phyloP scores from a whole-genome alignment of 352 stramenopile species.

The Phytophthora megakarya region DNA sequence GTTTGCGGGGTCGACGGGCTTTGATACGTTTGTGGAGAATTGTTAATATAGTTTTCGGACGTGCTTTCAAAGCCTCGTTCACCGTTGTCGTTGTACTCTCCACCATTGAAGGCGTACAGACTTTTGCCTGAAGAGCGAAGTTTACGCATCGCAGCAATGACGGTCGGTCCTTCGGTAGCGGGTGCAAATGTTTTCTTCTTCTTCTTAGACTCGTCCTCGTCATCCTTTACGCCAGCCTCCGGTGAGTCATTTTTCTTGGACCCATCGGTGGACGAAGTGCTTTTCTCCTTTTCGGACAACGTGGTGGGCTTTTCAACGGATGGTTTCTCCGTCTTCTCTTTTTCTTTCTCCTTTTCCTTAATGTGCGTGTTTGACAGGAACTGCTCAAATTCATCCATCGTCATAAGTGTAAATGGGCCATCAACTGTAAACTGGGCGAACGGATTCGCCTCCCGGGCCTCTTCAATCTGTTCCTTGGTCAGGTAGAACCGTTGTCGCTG shows the following conservation, averaged over 20 bases:
- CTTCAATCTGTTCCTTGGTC: slow-evolving; percentile 44
- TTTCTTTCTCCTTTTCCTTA: slow-evolving; percentile 3
- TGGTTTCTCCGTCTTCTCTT: slow-evolving; percentile 5
- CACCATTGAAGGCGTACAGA: slow-evolving; percentile 20
- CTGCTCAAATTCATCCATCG: slow-evolving; percentile 51
- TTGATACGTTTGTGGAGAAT: slow-evolving; percentile 15
- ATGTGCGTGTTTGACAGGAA: slow-evolving; percentile 49
- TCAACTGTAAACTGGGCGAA: slow-evolving; percentile 49
- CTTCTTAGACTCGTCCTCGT: background rate
- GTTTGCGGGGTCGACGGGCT: slow-evolving; percentile 10
- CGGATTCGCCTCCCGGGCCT: slow-evolving; percentile 42
- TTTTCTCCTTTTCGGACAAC: slow-evolving; percentile 19
- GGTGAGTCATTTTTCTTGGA: slow-evolving; percentile 2
- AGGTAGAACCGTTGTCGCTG: slow-evolving; percentile 52
- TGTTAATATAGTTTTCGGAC: slow-evolving; percentile 14
- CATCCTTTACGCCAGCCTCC: background rate
- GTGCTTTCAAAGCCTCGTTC: slow-evolving; percentile 11
- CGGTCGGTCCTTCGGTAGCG: slow-evolving; percentile 3
- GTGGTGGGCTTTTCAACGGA: slow-evolving; percentile 7
- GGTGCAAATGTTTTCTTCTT: slow-evolving; percentile 13
- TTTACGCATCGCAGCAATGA: slow-evolving; percentile 10
- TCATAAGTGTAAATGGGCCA: slow-evolving; percentile 60
- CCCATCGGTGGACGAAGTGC: slow-evolving; percentile 10
- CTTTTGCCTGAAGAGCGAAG: slow-evolving; percentile 24
- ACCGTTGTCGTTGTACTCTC: slow-evolving; percentile 22